A percentile compares a stretch with the other conserved stretches of the same genome.
Evolutionary conservation across 1,139 yeast species (phyloP).

Genomic region (Geotrichum europaeum): DNA sequence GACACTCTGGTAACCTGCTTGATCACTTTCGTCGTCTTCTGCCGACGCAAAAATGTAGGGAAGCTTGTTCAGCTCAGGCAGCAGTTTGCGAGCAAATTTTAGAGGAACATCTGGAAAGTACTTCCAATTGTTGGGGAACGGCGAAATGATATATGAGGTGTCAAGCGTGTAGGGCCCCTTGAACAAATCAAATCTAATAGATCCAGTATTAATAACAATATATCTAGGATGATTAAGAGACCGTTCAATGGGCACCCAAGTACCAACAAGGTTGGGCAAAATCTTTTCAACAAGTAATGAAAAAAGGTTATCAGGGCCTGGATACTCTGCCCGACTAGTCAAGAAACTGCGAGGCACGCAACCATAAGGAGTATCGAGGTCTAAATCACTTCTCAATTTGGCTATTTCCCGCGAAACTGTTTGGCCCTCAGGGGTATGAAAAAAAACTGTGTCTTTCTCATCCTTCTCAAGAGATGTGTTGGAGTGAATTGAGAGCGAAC

Average conservation of each 20-base stretch:
- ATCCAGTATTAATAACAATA: slow-evolving; percentile 78
- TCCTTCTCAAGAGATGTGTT: slow-evolving; percentile 26
- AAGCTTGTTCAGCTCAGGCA: slow-evolving; percentile 46
- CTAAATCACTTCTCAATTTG: slow-evolving; percentile 43
- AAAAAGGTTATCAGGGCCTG: slow-evolving; percentile 55
- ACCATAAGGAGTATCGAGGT: slow-evolving; percentile 56
- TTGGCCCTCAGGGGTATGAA: slow-evolving; percentile 49
- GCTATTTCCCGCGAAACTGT: slow-evolving; percentile 44
- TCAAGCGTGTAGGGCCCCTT: slow-evolving; percentile 81
- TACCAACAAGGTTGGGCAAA: slow-evolving; percentile 49
- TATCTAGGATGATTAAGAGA: slow-evolving; percentile 42
- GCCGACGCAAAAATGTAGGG: slow-evolving; percentile 39
- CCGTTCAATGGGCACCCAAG: slow-evolving; percentile 16
- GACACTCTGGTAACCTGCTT: background rate
- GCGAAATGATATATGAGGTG: slow-evolving; percentile 77
- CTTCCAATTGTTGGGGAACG: slow-evolving; percentile 78
- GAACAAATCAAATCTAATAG: slow-evolving; percentile 80
- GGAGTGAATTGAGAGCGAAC: slow-evolving; percentile 64
- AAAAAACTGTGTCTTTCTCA: slow-evolving; percentile 20
- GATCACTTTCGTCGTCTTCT: background rate
- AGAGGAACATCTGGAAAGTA: slow-evolving; percentile 48
- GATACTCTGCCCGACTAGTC: slow-evolving; percentile 62
- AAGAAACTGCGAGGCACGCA: slow-evolving; percentile 59
- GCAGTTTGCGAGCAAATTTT: slow-evolving; percentile 44
- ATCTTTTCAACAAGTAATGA: slow-evolving; percentile 54